Evolutionary conservation across 2,329 filamentous ascomycete genomes (phyloP).

Genomic region (Pochonia chlamydosporia): DNA sequence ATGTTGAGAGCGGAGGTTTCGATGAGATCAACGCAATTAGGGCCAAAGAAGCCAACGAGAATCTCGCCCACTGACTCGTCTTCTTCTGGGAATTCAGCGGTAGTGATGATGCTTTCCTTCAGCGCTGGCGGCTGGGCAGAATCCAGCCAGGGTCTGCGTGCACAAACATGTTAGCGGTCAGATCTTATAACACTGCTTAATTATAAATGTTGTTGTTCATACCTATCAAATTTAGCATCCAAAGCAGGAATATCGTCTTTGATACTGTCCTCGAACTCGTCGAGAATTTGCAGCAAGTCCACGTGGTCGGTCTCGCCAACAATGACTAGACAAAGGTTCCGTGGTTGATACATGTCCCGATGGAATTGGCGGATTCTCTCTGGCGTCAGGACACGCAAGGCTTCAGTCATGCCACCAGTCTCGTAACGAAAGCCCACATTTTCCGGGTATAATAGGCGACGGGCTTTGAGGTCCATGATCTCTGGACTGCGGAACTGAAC

Average conservation of each 20-base stretch:
- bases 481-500: constrained; percentile 80
- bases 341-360: constrained; percentile 94
- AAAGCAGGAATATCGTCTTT: constrained; percentile 72
- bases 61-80: constrained; percentile 92
- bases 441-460: constrained; percentile 78
- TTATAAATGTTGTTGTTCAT: constrained; percentile 5
- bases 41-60: constrained; percentile 79
- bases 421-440: constrained; percentile 93
- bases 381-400: constrained; percentile 76
- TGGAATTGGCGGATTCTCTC: constrained; percentile 94
- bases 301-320: constrained; percentile 87
- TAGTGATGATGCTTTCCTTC: constrained; percentile 66
- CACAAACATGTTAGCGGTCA: background rate
- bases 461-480: constrained; percentile 80
- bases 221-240: constrained; percentile 68
- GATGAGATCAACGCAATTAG: constrained; percentile 66
- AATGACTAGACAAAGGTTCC: constrained; percentile 85
- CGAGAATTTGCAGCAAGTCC: constrained; percentile 73
- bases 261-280: constrained; percentile 84
- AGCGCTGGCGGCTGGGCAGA: constrained; percentile 72
- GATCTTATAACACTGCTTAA: background rate
- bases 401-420: constrained; percentile 96
- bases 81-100: constrained; percentile 89
- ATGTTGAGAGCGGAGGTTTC: constrained; percentile 70
- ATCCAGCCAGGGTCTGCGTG: constrained; percentile 71